These are phyloP conservation scores for Murraya koenigii DNA, from an alignment of 345 rosid genomes.

Conservation along the genomic window DNA sequence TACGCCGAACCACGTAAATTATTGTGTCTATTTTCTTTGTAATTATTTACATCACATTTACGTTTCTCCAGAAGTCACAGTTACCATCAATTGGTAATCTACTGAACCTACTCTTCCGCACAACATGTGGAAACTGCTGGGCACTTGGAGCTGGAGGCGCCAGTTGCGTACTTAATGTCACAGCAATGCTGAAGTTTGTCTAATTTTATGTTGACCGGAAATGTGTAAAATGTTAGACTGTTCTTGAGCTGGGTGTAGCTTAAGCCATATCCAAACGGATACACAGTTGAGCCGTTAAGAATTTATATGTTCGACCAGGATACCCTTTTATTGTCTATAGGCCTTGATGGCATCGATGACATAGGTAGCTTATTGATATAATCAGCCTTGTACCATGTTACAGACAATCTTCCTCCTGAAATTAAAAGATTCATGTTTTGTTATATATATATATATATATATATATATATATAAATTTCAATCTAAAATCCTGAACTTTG, in stretches of 20 bases:
- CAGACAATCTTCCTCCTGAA: constrained; percentile 54
- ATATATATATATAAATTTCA: too few relatives aligned
- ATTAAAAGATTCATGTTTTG: too few relatives aligned
- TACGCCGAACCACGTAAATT: too few relatives aligned
- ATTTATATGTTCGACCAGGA: constrained; percentile 58
- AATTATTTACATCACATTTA: too few relatives aligned
- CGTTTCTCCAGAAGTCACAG: too few relatives aligned
- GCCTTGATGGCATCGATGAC: constrained; percentile 57
- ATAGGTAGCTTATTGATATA: constrained; percentile 39
- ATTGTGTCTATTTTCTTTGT: too few relatives aligned
- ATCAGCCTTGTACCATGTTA: constrained; percentile 46
- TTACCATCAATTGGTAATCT: too few relatives aligned
- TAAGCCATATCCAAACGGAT: constrained; percentile 52
- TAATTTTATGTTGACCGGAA: not conserved
- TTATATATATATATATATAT: too few relatives aligned
- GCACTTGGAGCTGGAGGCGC: constrained; percentile 11
- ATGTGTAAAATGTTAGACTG: not conserved
- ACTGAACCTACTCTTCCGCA: too few relatives aligned
- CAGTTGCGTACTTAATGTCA: not conserved
- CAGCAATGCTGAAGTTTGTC: constrained; percentile 26
- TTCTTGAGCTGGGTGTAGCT: constrained; percentile 42
- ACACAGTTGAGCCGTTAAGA: constrained; percentile 51
- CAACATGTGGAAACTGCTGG: constrained; percentile 3
- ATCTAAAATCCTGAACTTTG: too few relatives aligned
- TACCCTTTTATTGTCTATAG: constrained; percentile 31